Evolutionary conservation across 2,329 filamentous ascomycete species (phyloP).

Genomic region (Blumeriella jaapii): DNA sequence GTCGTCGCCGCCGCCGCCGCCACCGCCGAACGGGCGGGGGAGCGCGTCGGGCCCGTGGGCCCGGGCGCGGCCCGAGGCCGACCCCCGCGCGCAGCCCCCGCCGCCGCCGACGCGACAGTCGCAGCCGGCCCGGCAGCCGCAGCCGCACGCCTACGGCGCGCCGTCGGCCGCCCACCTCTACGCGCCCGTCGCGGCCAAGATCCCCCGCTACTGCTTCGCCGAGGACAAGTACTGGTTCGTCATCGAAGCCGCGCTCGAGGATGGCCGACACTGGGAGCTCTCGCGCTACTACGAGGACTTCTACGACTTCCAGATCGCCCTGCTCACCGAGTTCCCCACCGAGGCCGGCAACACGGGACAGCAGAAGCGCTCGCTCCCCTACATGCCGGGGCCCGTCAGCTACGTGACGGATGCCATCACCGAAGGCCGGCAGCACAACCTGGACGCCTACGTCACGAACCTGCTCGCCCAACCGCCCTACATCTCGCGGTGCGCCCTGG

Average conservation of each 20-base stretch:
- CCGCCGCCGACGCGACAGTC: constrained; percentile 19
- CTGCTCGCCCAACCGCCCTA: constrained; percentile 72
- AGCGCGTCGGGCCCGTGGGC: neutral
- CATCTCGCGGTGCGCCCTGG: constrained; percentile 73
- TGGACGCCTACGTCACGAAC: constrained; percentile 93
- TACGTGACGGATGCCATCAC: constrained; percentile 98
- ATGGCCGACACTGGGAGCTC: constrained; percentile 84
- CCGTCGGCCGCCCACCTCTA: constrained; percentile 45
- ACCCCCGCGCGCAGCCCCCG: constrained; percentile 3
- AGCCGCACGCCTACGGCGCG: constrained; percentile 28
- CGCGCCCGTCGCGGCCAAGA: constrained; percentile 71
- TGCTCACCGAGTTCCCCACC: constrained; percentile 82
- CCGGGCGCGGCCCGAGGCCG: too few relatives aligned
- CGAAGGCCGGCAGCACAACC: constrained; percentile 79
- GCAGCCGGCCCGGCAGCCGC: constrained; percentile 20
- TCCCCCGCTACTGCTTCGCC: constrained; percentile 88
- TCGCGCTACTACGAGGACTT: constrained; percentile 97
- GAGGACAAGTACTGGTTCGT: constrained; percentile 99
- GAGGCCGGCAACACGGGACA: constrained; percentile 80
- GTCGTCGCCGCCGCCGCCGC: too few relatives aligned
- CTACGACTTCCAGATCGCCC: constrained; percentile 94
- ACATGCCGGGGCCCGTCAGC: constrained; percentile 96
- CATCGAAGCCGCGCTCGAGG: constrained; percentile 81
- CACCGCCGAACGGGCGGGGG: too few relatives aligned
- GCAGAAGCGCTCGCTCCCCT: constrained; percentile 74